These are phyloP conservation scores for Colletotrichum coccodes DNA, from an alignment of 2,329 filamentous ascomycete genomes.

Conservation along the genomic window DNA sequence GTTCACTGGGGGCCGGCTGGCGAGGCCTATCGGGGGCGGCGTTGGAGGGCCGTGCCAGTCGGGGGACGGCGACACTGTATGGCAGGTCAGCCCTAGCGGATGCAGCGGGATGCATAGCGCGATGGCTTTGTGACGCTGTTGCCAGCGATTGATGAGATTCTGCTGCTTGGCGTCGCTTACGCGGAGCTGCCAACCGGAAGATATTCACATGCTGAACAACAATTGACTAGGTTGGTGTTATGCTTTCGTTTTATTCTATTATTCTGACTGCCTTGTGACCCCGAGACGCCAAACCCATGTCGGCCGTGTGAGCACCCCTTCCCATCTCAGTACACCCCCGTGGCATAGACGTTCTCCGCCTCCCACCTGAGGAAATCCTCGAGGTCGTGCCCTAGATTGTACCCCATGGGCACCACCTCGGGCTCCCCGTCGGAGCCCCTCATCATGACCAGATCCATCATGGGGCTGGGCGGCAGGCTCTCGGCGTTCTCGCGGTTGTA, in stretches of 20 bases:
- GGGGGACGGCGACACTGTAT: neutral
- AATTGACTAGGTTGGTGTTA: neutral
- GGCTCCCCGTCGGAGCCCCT: conserved; percentile 42
- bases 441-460: conserved; percentile 57
- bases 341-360: conserved; percentile 58
- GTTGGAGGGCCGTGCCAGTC: neutral
- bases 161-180: neutral
- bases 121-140: neutral
- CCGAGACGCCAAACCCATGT: neutral
- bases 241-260: neutral
- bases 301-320: neutral
- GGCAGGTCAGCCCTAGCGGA: neutral
- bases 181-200: too few relatives aligned
- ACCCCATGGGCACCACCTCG: conserved; percentile 66
- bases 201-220: neutral
- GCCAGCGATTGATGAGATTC: neutral
- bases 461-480: conserved; percentile 59
- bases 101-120: neutral
- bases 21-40: neutral
- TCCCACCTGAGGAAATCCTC: conserved; percentile 70
- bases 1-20: neutral
- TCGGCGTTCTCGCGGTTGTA: conserved; percentile 39
- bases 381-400: conserved; percentile 68
- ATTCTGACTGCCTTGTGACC: too few relatives aligned
- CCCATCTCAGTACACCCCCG: neutral